phyloP scores from a whole-genome alignment of 176 grass and related monocot species.

The Aegilops sharonensis region DNA sequence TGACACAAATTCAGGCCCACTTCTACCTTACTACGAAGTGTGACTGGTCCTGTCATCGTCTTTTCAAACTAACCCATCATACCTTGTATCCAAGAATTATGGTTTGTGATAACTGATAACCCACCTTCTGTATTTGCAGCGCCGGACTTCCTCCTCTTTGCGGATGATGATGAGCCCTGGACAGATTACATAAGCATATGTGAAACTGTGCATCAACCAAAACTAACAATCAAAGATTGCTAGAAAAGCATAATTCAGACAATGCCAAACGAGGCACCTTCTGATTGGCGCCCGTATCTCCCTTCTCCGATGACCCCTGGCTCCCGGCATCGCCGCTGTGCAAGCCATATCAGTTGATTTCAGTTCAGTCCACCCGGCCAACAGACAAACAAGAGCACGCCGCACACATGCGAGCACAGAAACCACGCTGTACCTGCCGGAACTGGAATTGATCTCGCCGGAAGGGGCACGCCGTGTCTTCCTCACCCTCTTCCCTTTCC shows the following conservation, averaged over 20 bases:
- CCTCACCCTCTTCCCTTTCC: conserved; percentile 46
- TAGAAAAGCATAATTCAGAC: not conserved
- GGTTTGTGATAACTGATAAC: not conserved
- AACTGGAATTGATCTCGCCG: conserved; percentile 38
- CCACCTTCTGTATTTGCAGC: conserved; percentile 41
- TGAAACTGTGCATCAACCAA: conserved; percentile 22
- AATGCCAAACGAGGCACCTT: conserved; percentile 44
- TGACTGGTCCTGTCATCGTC: not conserved
- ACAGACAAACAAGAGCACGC: not conserved
- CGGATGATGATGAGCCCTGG: conserved; percentile 51
- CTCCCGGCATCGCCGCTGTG: conserved; percentile 49
- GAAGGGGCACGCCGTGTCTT: conserved; percentile 29
- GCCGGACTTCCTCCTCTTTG: conserved; percentile 60
- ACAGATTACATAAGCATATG: conserved; percentile 5
- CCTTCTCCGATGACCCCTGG: conserved; percentile 51
- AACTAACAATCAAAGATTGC: not conserved
- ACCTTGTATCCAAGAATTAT: not conserved
- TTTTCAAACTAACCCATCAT: not conserved
- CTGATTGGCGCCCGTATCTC: conserved; percentile 24
- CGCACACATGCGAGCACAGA: not conserved
- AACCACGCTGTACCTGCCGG: conserved; percentile 40
- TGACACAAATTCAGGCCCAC: not conserved
- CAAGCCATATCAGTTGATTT: conserved; percentile 6
- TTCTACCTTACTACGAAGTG: not conserved
- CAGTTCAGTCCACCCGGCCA: conserved; percentile 1